A percentile compares a stretch with the other conserved stretches of the same genome.
Conservation (phyloP, 2,329 filamentous ascomycete genomes). For the Hypoxylon sp. region DNA sequence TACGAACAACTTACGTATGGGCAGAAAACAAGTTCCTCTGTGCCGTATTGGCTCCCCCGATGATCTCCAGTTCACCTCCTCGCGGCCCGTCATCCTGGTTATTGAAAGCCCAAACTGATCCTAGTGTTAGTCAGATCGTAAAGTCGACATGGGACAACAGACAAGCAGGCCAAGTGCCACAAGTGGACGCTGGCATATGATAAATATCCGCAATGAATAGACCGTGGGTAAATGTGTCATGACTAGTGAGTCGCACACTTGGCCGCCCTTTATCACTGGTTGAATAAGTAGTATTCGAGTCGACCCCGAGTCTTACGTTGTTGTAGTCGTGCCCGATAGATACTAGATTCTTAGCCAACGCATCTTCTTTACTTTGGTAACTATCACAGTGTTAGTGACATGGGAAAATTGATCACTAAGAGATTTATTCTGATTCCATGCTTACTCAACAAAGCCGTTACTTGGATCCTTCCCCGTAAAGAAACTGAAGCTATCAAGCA, state of each 20-base stretch:
- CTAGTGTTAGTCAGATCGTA: constrained; percentile 29
- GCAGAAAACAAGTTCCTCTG: constrained; percentile 71
- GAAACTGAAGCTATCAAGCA: constrained; percentile 62
- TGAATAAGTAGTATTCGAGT: constrained; percentile 56
- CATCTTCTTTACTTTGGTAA: constrained; percentile 59
- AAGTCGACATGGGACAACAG: constrained; percentile 44
- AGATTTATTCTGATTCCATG: constrained; percentile 46
- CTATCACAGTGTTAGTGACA: constrained; percentile 47
- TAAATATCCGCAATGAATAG: constrained; percentile 78
- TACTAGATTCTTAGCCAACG: constrained; percentile 56
- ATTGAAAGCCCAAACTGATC: constrained; percentile 64
- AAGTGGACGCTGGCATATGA: constrained; percentile 79
- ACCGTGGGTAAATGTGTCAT: constrained; percentile 71
- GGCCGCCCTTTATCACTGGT: constrained; percentile 58
- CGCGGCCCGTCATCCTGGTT: constrained; percentile 62
- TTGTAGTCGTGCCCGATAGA: constrained; percentile 56
- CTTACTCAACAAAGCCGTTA: constrained; percentile 75
- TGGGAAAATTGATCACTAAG: background rate
- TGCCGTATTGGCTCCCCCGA: constrained; percentile 76
- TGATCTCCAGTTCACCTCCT: constrained; percentile 76
- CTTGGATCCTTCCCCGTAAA: constrained; percentile 69
- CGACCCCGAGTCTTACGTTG: constrained; percentile 61
- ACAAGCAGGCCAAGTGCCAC: constrained; percentile 81
- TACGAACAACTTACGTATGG: constrained; percentile 63
- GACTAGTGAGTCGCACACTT: constrained; percentile 76